Conservation (phyloP, 225 moss, liverwort and hornwort genomes). For the Pleurozium schreberi region DNA sequence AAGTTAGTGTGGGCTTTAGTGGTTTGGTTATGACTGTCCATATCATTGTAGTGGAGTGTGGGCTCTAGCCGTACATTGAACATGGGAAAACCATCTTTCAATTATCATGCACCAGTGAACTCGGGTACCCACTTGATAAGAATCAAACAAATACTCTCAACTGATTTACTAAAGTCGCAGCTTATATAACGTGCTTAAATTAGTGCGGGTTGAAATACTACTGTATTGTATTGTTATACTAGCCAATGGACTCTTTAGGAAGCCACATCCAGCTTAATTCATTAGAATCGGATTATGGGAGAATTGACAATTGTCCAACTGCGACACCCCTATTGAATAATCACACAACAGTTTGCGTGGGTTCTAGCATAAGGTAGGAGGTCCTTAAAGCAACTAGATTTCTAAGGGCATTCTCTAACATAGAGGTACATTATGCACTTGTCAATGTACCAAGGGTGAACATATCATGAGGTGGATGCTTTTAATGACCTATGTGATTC, state of each 20-base stretch:
- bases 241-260: background rate
- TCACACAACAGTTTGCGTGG: background rate
- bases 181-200: background rate
- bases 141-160: background rate
- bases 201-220: background rate
- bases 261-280: background rate
- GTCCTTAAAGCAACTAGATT: rapidly evolving
- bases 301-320: too few relatives aligned
- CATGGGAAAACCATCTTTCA: background rate
- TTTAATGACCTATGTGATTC: background rate
- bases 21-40: background rate
- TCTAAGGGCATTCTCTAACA: background rate
- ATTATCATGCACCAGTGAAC: background rate
- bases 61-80: background rate
- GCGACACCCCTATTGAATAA: too few relatives aligned
- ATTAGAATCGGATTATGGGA: background rate
- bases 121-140: background rate
- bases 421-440: background rate
- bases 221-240: too few relatives aligned
- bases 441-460: background rate
- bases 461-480: background rate
- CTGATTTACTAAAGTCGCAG: background rate
- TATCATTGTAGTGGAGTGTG: too few relatives aligned
- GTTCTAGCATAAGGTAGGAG: background rate
- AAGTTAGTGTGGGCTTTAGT: background rate